phyloP scores from a whole-genome alignment of 805 yeast species.

The Barnettozyma vustinii region DNA sequence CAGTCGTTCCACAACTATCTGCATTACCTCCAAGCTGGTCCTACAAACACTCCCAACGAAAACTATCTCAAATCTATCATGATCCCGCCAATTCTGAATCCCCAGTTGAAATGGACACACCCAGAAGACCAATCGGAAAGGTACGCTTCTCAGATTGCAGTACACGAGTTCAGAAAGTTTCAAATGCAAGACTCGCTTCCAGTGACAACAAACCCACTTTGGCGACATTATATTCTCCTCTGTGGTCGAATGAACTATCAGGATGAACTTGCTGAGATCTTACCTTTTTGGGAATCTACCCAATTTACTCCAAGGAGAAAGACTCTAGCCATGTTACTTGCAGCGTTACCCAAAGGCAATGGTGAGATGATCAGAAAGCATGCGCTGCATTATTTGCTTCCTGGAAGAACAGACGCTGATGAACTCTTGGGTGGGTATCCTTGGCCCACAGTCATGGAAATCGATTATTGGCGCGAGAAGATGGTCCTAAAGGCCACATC shows the following conservation, averaged over 20 bases:
- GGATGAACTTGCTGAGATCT: conserved; percentile 43
- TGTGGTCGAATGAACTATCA: conserved; percentile 42
- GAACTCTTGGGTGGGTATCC: conserved; percentile 24
- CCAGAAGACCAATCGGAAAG: conserved; percentile 25
- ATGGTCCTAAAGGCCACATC: not conserved
- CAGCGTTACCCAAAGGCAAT: conserved; percentile 18
- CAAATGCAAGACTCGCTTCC: conserved; percentile 27
- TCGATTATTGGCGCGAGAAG: conserved; percentile 15
- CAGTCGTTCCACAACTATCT: conserved; percentile 26
- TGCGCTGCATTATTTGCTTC: conserved; percentile 11
- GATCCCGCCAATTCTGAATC: conserved; percentile 36
- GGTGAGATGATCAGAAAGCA: conserved; percentile 36
- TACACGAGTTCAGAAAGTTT: conserved; percentile 46
- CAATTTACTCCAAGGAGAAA: conserved; percentile 36
- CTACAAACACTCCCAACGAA: conserved; percentile 26
- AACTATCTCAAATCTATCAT: conserved; percentile 40
- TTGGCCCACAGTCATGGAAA: conserved; percentile 31
- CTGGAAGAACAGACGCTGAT: not conserved
- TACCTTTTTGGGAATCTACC: conserved; percentile 51
- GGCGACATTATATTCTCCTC: conserved; percentile 49
- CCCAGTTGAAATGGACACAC: conserved; percentile 36
- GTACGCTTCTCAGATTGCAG: conserved; percentile 56
- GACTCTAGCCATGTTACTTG: conserved; percentile 37
- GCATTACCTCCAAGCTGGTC: conserved; percentile 12
- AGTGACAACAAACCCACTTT: conserved; percentile 31